phyloP scores from a whole-genome alignment of 179 eudicot genomes.

The Monotropa hypopitys region DNA sequence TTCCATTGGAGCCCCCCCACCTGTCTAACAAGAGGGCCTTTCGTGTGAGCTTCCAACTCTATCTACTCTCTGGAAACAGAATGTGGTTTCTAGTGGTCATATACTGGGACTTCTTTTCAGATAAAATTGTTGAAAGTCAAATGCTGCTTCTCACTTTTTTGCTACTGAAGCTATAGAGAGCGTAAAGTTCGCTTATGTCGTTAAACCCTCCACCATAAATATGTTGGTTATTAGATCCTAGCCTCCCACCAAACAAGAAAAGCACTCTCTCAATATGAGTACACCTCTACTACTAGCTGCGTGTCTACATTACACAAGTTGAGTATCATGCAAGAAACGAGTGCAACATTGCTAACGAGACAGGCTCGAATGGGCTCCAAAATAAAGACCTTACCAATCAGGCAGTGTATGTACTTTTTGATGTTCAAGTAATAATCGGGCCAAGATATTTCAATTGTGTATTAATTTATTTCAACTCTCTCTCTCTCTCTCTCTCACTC shows the following conservation, averaged over 20 bases:
- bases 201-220: neutral
- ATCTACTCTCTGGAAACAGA: neutral
- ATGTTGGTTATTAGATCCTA: neutral
- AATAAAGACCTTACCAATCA: neutral
- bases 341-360: neutral
- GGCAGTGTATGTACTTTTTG: neutral
- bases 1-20: no score
- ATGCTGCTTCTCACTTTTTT: neutral
- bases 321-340: neutral
- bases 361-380: neutral
- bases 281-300: neutral
- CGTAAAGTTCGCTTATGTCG: neutral
- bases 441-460: neutral
- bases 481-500: conserved; percentile 9
- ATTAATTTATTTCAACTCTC: neutral
- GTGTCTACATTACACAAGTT: neutral
- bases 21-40: neutral
- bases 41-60: neutral
- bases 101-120: neutral
- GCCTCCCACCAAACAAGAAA: neutral
- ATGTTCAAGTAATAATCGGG: neutral
- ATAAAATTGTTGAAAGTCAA: neutral
- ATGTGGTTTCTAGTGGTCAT: no score
- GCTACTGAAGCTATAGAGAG: neutral
- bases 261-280: neutral